Base-by-base conservation (phyloP, 225 moss, liverwort and hornwort genomes). In the Ulota crispa region DNA sequence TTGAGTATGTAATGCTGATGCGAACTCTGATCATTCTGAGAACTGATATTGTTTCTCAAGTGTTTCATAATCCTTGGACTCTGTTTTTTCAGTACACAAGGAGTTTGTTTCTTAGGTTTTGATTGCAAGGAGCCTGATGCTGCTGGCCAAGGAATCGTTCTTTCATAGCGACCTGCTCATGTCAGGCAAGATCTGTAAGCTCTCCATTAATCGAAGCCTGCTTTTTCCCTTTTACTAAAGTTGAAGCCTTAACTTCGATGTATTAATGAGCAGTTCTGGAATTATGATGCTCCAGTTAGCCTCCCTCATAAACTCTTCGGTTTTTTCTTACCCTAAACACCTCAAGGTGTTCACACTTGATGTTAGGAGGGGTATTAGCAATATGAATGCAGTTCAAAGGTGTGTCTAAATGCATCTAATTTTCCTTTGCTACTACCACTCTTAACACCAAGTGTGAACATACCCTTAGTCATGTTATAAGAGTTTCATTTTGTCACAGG, bases 121-220 rank as follows among this genome's bases (percentile, higher is more conserved):
- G 21, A 60, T 69, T 32, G 74, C 66, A 67, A 75, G 74, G 67
- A 67, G 74, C 24, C 19, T 3, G 66, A 42, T 67, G 67, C 67
- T 32, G 43, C 31, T 74, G 65, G 43, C 42, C 73, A 66, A 31
- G 74, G 81, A 67, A 55, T 72, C 54, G 23, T 37, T 41, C 47
- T 26, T n/a, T 47, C 62, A 19, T 11, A 60, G 23, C 8, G 61
- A 80, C 9, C 42, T 62, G 31, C n/a, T 62, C 71, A 62, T 71
- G 7, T 62, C 68, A 42, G 57, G 72, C 72, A 60, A 63, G 71
- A 65, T 71, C 36, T 37, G 47, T 81, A 71, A 81, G n/a, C 70
- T 80, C 45, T 76, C 45, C 64, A 53, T 63, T 21, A 21, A 31
- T 75, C 24, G 69, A 61, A 78, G 31, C 52, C 72, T 31, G 20